Conservation (phyloP, 148 eudicot genomes). For the Chenopodium album region DNA sequence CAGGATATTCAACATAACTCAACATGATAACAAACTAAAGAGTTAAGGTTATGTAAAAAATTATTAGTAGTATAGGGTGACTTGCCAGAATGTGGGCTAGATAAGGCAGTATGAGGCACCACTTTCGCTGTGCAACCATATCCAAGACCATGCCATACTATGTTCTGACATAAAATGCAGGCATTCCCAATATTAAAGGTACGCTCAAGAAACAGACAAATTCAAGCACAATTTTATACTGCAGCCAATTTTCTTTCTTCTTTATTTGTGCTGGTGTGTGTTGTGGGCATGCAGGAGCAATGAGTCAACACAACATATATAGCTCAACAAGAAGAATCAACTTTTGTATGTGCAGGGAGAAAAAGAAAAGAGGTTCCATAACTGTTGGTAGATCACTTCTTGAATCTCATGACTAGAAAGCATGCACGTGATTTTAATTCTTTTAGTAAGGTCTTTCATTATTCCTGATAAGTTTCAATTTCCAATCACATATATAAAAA, state of each 20-base stretch:
- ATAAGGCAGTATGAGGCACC: conserved; percentile 45
- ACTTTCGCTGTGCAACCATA: conserved; percentile 57
- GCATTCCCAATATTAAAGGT: conserved; percentile 5
- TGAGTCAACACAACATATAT: too few species aligned
- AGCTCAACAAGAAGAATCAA: too few species aligned
- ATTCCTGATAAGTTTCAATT: neutral
- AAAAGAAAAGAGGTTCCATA: neutral
- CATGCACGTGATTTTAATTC: neutral
- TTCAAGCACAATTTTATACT: neutral
- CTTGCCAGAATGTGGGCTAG: conserved; percentile 64
- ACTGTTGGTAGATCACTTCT: neutral
- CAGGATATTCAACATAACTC: neutral
- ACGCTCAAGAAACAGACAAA: neutral
- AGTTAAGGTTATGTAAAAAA: neutral
- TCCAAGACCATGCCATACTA: conserved; percentile 52
- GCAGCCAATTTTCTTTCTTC: neutral
- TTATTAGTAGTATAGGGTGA: neutral
- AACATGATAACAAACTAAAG: neutral
- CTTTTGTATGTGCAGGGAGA: neutral
- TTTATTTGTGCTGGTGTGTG: neutral
- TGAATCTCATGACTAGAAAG: neutral
- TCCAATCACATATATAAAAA: neutral
- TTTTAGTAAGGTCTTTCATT: neutral
- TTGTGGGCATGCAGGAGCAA: neutral
- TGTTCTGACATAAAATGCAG: conserved; percentile 45